These are phyloP conservation scores for Coemansia sp. DNA, from an alignment of 371 early-diverging fungal genomes.

Conservation along the genomic window DNA sequence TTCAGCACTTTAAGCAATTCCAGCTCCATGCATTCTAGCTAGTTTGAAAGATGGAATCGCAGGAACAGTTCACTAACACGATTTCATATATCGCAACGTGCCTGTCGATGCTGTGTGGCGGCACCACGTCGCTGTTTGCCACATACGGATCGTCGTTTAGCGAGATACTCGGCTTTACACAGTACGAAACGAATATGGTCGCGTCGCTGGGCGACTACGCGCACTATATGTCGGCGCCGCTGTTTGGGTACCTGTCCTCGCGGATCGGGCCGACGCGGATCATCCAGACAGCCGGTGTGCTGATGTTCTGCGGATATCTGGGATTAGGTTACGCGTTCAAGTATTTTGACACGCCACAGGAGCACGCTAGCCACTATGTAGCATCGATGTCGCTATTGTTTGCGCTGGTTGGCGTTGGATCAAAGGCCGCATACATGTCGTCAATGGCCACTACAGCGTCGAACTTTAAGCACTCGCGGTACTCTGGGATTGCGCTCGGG, in stretches of 20 bases:
- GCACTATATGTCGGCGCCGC: slow-evolving; percentile 56
- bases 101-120: slow-evolving; percentile 54
- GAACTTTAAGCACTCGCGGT: slow-evolving; percentile 55
- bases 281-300: slow-evolving; percentile 29
- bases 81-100: slow-evolving; percentile 46
- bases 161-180: slow-evolving; percentile 51
- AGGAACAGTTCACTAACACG: slow-evolving; percentile 34
- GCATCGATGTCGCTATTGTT: slow-evolving; percentile 55
- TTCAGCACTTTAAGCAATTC: not conserved
- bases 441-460: slow-evolving; percentile 60
- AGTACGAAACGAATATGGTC: slow-evolving; percentile 55
- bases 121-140: slow-evolving; percentile 59
- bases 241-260: slow-evolving; percentile 56
- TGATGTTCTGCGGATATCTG: slow-evolving; percentile 47
- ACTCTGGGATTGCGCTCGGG: slow-evolving; percentile 66
- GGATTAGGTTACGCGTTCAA: slow-evolving; percentile 43
- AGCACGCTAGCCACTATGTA: slow-evolving; percentile 41
- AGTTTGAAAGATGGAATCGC: slow-evolving; percentile 23
- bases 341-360: slow-evolving; percentile 2
- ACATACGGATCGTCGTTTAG: slow-evolving; percentile 56
- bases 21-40: not conserved
- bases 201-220: slow-evolving; percentile 60
- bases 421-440: slow-evolving; percentile 62
- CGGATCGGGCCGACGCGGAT: slow-evolving; percentile 55
- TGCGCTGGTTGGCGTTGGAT: slow-evolving; percentile 63